Evolutionary conservation across 352 stramenopile genomes (phyloP).

Genomic region (Phytophthora capsici): DNA sequence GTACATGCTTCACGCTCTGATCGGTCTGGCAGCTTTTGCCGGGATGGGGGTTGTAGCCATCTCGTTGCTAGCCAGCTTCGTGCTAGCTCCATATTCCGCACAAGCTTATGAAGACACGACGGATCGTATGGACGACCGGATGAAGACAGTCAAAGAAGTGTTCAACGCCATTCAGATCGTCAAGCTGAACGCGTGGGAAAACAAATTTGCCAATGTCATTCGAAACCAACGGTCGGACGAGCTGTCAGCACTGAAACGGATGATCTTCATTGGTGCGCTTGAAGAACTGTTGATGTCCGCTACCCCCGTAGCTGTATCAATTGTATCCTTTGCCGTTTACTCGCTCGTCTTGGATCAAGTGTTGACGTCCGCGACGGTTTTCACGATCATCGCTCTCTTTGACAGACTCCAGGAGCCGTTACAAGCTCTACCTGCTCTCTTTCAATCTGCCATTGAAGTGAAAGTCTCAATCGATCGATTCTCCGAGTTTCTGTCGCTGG

Average conservation of each 20-base stretch:
- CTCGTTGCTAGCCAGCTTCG: slow-evolving; percentile 48
- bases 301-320: slow-evolving; percentile 50
- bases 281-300: slow-evolving; percentile 41
- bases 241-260: slow-evolving; percentile 68
- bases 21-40: slow-evolving; percentile 50
- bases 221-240: slow-evolving; percentile 76
- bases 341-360: slow-evolving; percentile 40
- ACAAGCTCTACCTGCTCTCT: slow-evolving; percentile 34
- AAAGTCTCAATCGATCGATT: slow-evolving; percentile 45
- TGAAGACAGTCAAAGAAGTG: slow-evolving; percentile 92
- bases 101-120: slow-evolving; percentile 80
- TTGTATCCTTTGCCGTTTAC: slow-evolving; percentile 56
- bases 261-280: slow-evolving; percentile 45
- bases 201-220: slow-evolving; percentile 84
- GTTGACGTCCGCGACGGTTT: slow-evolving; percentile 60
- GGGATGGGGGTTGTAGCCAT: slow-evolving; percentile 37
- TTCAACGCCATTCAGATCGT: slow-evolving; percentile 94
- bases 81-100: slow-evolving; percentile 55
- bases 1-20: slow-evolving; percentile 48
- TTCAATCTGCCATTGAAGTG: slow-evolving; percentile 49
- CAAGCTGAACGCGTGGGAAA: slow-evolving; percentile 95
- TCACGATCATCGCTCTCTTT: slow-evolving; percentile 61
- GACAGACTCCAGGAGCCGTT: slow-evolving; percentile 46
- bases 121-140: slow-evolving; percentile 82
- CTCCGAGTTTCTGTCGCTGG: slow-evolving; percentile 33